Evolutionary conservation across 306 rosid genomes (phyloP), one percentile per base, ranked within the genome.

Genomic region (Vachellia pachyceras): DNA sequence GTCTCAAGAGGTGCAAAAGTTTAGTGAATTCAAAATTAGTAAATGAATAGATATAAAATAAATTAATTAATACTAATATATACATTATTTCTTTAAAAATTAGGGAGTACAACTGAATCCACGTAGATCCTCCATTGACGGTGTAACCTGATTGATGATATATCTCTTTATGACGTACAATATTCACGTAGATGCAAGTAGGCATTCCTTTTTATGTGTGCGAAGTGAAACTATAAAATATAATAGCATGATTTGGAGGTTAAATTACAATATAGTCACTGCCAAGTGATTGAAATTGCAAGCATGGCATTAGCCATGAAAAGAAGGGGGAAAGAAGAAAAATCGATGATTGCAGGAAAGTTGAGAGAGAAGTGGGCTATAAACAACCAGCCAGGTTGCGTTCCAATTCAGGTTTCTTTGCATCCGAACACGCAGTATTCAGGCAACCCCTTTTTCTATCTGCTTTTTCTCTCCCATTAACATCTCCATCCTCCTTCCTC

Each of bases 341-440:
- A 83, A 80, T 75, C 18, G 65, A 79, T 23, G 22, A 79, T 75
- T 6, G 25, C 40, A 55, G 20, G 68, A 78, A 74, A 80, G 81
- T 72, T 72, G 73, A 83, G 71, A n/a, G n/a, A 69, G 82, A 64
- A 80, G 84, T 67, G 85, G 84, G 83, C 83, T 77, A 77, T 75
- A 91, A 81, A 87, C 77, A 86, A 84, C 87, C 79, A 61, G 84
- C 83, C 72, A 57, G 80, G 96, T 88, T 92, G 84, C 89, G 95
- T 92, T 92, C 82, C 83, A 75, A 85, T 72, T 90, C 97, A 95
- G 97, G 97, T 90, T 91, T 92, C 92, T 91, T 47, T 81, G 82
- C 77, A 76, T 65, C 78, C 69, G 47, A 78, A 79, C 73, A 39
- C 83, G 82, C 83, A 80, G 89, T 92, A 90, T 88, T 91, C 88